Conservation (phyloP, 225 moss, liverwort and hornwort genomes). For the Physcomitrellopsis africana region DNA sequence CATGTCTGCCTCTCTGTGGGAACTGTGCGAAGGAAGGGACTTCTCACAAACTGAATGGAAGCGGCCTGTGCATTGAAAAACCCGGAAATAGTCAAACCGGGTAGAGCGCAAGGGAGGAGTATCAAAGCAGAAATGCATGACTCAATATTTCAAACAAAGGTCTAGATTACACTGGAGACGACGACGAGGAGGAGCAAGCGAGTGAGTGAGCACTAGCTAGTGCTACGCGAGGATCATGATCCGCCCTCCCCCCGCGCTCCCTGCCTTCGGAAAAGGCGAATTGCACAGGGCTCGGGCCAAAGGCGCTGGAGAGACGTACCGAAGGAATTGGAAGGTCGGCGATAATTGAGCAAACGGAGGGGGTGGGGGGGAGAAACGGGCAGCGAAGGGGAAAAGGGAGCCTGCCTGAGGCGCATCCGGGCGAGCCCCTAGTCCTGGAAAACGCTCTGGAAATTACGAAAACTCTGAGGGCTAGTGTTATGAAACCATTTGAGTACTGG, state of each 20-base stretch:
- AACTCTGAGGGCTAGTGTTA: constrained; percentile 14
- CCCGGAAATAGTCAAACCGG: constrained; percentile 22
- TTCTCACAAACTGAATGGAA: no score
- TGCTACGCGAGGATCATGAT: constrained; percentile 19
- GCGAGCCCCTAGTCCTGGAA: background rate
- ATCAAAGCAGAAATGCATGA: constrained; percentile 6
- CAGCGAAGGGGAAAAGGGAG: background rate
- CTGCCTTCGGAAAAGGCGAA: constrained; percentile 15
- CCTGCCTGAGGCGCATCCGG: no score
- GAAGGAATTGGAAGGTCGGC: constrained; percentile 26
- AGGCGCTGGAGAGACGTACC: constrained; percentile 18
- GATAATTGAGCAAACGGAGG: constrained; percentile 28
- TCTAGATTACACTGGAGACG: constrained; percentile 6
- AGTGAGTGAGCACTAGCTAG: background rate
- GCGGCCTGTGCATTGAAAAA: background rate
- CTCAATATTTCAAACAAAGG: constrained; percentile 7
- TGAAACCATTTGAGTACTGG: constrained; percentile 1
- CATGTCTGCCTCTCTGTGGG: background rate
- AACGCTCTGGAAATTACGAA: constrained; percentile 14
- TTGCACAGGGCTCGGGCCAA: constrained; percentile 24
- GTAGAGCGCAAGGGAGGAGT: constrained; percentile 1
- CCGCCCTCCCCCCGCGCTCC: constrained; percentile 9
- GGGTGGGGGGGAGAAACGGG: no score
- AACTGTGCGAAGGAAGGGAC: background rate
- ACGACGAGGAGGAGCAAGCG: constrained; percentile 2